phyloP scores from a whole-genome alignment of 495 filamentous ascomycete species.

The Hypoxylon trugodes region DNA sequence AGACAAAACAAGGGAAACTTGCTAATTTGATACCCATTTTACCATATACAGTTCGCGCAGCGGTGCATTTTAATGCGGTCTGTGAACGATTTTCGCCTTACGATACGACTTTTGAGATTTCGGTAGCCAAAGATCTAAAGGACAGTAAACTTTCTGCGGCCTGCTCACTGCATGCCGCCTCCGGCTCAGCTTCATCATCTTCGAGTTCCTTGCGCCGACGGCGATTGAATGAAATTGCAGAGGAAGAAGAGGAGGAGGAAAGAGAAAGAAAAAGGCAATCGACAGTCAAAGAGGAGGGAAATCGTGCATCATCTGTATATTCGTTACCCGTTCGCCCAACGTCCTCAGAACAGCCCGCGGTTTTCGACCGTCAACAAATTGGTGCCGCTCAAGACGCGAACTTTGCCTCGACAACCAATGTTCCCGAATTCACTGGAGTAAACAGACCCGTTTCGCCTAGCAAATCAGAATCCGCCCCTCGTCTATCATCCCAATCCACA shows the following conservation, averaged over 20 bases:
- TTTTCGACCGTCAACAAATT: slow-evolving; percentile 38
- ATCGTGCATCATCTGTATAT: slow-evolving; percentile 39
- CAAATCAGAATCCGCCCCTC: slow-evolving; percentile 49
- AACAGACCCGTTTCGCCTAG: slow-evolving; percentile 49
- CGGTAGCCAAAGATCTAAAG: slow-evolving; percentile 77
- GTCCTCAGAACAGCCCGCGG: slow-evolving; percentile 28
- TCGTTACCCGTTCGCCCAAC: slow-evolving; percentile 22
- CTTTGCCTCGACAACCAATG: slow-evolving; percentile 49
- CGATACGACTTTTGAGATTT: slow-evolving; percentile 81
- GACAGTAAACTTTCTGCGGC: slow-evolving; percentile 88
- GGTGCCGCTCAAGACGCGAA: slow-evolving; percentile 48
- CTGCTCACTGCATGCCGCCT: slow-evolving; percentile 89
- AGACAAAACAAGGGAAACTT: background rate
- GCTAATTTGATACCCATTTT: slow-evolving; percentile 23
- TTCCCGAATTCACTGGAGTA: slow-evolving; percentile 52
- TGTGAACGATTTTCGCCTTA: slow-evolving; percentile 87
- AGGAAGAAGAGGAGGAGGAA: slow-evolving; percentile 75
- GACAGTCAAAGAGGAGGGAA: slow-evolving; percentile 52
- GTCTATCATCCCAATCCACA: slow-evolving; percentile 70
- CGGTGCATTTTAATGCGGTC: slow-evolving; percentile 92
- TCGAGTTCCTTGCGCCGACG: slow-evolving; percentile 78
- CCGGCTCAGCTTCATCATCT: slow-evolving; percentile 86
- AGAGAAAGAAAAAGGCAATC: slow-evolving; percentile 59
- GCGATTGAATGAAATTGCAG: slow-evolving; percentile 87
- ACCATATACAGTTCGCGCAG: slow-evolving; percentile 73